A percentile compares a stretch with the other conserved stretches of the same genome.
phyloP scores from a whole-genome alignment of 352 stramenopile genomes.

The Phytophthora megakarya region DNA sequence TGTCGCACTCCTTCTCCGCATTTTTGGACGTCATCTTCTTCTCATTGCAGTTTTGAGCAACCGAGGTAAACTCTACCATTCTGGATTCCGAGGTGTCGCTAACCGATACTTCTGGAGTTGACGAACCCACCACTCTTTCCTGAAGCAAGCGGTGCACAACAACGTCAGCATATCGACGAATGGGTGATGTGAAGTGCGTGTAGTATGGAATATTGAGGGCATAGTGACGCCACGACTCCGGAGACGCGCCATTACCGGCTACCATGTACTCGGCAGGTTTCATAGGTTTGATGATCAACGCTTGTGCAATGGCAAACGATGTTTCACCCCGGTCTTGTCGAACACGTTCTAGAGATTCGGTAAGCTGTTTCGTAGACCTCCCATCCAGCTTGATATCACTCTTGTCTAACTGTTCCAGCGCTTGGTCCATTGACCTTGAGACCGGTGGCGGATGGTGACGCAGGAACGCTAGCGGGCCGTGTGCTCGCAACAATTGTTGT shows the following conservation, averaged over 20 bases:
- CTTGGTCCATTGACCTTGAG: constrained; percentile 46
- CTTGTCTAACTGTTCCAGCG: constrained; percentile 47
- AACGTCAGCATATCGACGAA: constrained; percentile 92
- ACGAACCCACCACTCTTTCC: constrained; percentile 42
- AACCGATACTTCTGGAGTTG: constrained; percentile 5
- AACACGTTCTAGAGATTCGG: constrained; percentile 84
- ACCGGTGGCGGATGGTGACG: constrained; percentile 89
- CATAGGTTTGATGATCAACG: constrained; percentile 95
- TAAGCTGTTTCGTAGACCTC: constrained; percentile 79
- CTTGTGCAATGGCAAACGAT: constrained; percentile 89
- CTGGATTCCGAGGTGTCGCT: constrained; percentile 27
- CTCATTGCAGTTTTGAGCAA: constrained; percentile 83
- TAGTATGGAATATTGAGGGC: constrained; percentile 98
- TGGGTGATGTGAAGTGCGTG: constrained; percentile 98
- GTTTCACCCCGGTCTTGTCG: constrained; percentile 74
- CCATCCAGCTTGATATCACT: constrained; percentile 83
- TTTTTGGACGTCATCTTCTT: constrained; percentile 87
- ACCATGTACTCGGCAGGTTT: constrained; percentile 94
- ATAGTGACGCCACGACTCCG: constrained; percentile 93
- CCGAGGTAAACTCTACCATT: constrained; percentile 46
- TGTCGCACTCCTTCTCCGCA: constrained; percentile 77
- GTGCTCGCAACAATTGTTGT: constrained; percentile 92
- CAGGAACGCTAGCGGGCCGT: constrained; percentile 88
- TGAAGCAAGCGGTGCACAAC: constrained; percentile 78
- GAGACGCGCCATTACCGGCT: constrained; percentile 71